Percentiles rank a stretch among this genome's conserved stretches.
Evolutionary conservation across 1,284 basidiomycete species (phyloP).

Genomic region (Pseudozyma tsukubaensis): DNA sequence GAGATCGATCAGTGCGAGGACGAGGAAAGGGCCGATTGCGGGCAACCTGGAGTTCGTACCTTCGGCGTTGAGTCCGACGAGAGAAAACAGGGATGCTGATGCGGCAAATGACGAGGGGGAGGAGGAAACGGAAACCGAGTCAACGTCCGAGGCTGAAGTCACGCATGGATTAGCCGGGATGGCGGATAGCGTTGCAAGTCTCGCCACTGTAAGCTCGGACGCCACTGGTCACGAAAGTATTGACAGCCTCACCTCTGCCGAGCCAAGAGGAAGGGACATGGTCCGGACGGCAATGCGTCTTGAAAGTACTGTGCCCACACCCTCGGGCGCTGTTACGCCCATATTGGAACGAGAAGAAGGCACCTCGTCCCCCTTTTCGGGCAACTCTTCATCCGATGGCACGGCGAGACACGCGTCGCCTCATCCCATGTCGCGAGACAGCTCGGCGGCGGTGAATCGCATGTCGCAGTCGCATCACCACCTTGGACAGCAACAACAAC

Average conservation of each 20-base stretch:
- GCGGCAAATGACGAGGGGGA: conserved; percentile 5
- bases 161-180: conserved; percentile 7
- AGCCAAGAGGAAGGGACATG: conserved; percentile 51
- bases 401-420: conserved; percentile 34
- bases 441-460: background rate
- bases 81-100: conserved; percentile 26
- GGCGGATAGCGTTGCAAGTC: conserved; percentile 33
- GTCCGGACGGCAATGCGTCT: conserved; percentile 33
- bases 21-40: background rate
- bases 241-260: conserved; percentile 7
- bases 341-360: background rate
- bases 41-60: conserved; percentile 28
- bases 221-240: conserved; percentile 3
- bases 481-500: conserved; percentile 14
- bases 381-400: conserved; percentile 28
- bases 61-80: conserved; percentile 27
- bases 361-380: conserved; percentile 14
- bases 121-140: conserved; percentile 21
- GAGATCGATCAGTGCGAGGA: conserved; percentile 13
- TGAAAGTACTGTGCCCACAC: conserved; percentile 5
- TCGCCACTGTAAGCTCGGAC: conserved; percentile 18
- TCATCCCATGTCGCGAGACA: conserved; percentile 2
- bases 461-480: conserved; percentile 36
- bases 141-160: conserved; percentile 7
- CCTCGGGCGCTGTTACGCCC: conserved; percentile 12